Evolutionary conservation across 164 flowering plant genomes (phyloP).

Genomic region (Malania oleifera): DNA sequence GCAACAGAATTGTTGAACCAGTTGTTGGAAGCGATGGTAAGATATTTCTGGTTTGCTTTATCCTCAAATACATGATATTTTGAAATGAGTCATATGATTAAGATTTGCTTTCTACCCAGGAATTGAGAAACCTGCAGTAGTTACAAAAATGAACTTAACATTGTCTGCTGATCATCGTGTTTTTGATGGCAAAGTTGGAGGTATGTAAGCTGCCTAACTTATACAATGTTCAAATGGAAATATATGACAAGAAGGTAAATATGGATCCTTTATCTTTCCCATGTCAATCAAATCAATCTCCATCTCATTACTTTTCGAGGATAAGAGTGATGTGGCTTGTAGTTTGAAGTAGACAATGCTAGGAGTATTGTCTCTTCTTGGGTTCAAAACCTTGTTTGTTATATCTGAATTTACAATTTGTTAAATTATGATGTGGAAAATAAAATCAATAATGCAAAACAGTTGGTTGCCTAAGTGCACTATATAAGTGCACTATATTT

Average conservation of each 20-base stretch:
- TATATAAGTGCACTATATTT: neutral
- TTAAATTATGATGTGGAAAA: no score
- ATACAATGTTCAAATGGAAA: neutral
- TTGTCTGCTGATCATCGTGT: conserved; percentile 96
- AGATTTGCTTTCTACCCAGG: conserved; percentile 35
- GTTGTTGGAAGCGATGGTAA: conserved; percentile 67
- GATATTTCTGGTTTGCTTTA: conserved; percentile 2
- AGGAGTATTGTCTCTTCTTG: neutral
- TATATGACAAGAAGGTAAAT: neutral
- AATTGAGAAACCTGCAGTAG: conserved; percentile 59
- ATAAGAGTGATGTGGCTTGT: no score
- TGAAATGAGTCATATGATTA: neutral
- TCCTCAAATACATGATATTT: neutral
- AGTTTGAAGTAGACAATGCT: neutral
- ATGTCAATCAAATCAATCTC: neutral
- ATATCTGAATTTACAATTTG: neutral
- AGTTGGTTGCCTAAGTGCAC: no score
- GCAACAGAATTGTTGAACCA: conserved; percentile 82
- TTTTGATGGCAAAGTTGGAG: conserved; percentile 86
- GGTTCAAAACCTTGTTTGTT: no score
- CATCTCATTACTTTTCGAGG: neutral
- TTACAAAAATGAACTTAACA: conserved; percentile 77
- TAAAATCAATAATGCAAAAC: no score
- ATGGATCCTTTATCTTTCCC: neutral
- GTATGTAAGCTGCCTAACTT: conserved; percentile 29